Base-by-base conservation (phyloP, 2,329 filamentous ascomycete species). In the Fusarium compactum region DNA sequence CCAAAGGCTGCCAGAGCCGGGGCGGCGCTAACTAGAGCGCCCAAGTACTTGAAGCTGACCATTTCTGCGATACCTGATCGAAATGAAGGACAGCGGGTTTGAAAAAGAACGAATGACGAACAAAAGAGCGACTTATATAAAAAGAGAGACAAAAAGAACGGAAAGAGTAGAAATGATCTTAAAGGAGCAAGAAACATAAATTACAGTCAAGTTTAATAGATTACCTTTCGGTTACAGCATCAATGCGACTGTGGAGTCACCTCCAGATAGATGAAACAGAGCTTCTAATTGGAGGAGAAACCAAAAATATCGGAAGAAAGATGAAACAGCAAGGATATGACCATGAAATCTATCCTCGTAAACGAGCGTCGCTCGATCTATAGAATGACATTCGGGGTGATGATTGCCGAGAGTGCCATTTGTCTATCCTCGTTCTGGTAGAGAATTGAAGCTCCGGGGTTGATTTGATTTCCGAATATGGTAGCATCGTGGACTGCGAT, bases 1-100 rank as follows among this genome's bases (percentile, higher is more conserved):
- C 82, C 82, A 57, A 85, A 83, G 44, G 82, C 82, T 62, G 79
- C 80, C 51, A 81, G 70, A 50, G 75, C 79, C 30, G 77, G 73
- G 16, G 74, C 72, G 48, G 72, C 69, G 58, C 77, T 67, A 40
- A 76, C 55, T 59, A 78, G 65, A 44, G 83, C 69, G 43, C 62
- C 53, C 38, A 77, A 51, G 51, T 62, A 67, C 25, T 67, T 75
- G 52, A 64, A 72, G 51, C 50, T 69, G 54, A 76, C 71, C 74
- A 76, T 76, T 48, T 41, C 38, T 45, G 45, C 52, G 53, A 71
- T 68, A 46, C 67, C 67, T 44, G 64, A 69, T 66, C 62, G 63
- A 29, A 40, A 45, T 27, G 25, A 61, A 65, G 34, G 48, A 45
- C 38, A 57, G 40, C 20, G 22, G 10, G 12, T 43, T 30, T 18